Evolutionary conservation across 208 protist species (phyloP).

Genomic region (Wallacemonas rigidus): DNA sequence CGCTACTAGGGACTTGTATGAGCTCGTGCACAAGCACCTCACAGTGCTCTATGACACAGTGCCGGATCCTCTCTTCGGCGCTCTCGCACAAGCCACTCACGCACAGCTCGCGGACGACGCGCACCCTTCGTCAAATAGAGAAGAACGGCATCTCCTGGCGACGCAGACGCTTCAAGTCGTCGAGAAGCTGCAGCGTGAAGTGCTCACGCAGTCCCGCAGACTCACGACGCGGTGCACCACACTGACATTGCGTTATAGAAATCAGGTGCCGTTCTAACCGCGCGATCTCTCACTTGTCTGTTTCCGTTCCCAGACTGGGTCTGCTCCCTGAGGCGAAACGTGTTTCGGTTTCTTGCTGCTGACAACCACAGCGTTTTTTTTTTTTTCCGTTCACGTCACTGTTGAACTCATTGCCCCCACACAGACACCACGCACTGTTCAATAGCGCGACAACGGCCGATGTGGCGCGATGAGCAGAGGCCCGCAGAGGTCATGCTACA

Average conservation of each 20-base stretch:
- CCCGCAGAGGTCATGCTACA: no score
- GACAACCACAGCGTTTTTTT: no score
- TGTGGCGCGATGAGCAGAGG: no score
- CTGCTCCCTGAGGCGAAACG: no score
- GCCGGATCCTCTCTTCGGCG: slow-evolving; percentile 68
- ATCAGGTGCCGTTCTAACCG: slow-evolving; percentile 32
- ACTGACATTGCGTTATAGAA: slow-evolving; percentile 48
- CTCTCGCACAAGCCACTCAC: slow-evolving; percentile 39
- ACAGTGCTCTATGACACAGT: slow-evolving; percentile 35
- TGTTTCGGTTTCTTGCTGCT: no score
- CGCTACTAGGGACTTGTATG: slow-evolving; percentile 26
- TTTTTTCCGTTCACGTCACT: no score
- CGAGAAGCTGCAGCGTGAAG: slow-evolving; percentile 42
- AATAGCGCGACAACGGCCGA: no score
- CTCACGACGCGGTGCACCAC: slow-evolving; percentile 38
- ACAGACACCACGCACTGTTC: no score
- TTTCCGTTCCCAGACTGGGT: no score
- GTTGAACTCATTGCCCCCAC: no score
- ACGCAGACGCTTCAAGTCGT: slow-evolving; percentile 48
- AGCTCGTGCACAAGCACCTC: slow-evolving; percentile 30
- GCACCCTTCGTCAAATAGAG: no score
- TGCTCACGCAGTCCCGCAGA: slow-evolving; percentile 41
- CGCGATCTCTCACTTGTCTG: neutral
- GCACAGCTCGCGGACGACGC: slow-evolving; percentile 2
- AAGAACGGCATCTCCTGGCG: slow-evolving; percentile 30